Evolutionary conservation across 257 asterid genomes (phyloP), one percentile per base, ranked within the genome.

Genomic region (Pogostemon cablin): DNA sequence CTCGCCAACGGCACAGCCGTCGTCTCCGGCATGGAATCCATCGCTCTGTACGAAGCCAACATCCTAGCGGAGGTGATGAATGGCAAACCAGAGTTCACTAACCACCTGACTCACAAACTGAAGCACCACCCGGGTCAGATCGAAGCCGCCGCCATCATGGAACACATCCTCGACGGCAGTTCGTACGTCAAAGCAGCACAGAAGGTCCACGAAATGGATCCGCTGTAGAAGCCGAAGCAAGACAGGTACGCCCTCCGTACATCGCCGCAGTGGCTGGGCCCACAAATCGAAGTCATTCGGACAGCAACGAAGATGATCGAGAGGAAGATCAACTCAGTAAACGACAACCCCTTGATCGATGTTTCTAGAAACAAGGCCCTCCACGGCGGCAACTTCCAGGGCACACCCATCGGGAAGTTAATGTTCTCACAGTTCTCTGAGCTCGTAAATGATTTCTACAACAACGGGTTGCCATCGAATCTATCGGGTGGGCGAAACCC

Each of bases 81-180:
- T 9, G 88, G 88, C 0, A 85, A 85, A 54, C 86, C 87, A 0
- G 90, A 85, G 20, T 85, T 85, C 69, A 85, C 88, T 3, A 86
- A 85, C 20, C 90, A 85, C n/a, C 52, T 85, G 58, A 85, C 88
- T 0, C 90, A 85, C 62, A 85, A 81, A 58, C 54, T 86, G 74
- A 86, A 86, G 75, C 88, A 86, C 61, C 90, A 86, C 32, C 90
- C 88, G 0, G 90, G 88, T 0, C 89, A 84, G 37, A 84, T 84
- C 52, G 89, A 84, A 69, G 86, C 89, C 1, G 89, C 89, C 0
- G 87, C 89, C 0, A 78, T 85, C 6, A 85, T 85, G 89, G 89
- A 84, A 50, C 86, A 81, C 75, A 84, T 84, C 32, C 84, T 84
- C 3, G 85, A 81, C 9, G 88, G 86, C 2, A 74, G 81, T 59